These are phyloP conservation scores for Penicillium sp. DNA, from an alignment of 2,329 filamentous ascomycete species.

Conservation along the genomic window DNA sequence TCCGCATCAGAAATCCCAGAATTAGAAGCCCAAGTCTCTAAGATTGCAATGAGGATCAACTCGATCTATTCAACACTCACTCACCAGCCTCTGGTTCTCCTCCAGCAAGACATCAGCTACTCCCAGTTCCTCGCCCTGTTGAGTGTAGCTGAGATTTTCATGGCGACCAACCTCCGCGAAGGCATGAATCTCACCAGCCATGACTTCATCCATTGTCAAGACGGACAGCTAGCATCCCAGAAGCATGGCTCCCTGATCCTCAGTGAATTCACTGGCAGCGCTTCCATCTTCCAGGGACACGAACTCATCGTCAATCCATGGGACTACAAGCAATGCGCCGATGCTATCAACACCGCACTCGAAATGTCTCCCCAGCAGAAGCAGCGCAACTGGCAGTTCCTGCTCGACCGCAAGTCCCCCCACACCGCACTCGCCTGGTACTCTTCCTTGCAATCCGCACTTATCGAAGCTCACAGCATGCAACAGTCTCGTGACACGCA, in stretches of 20 bases:
- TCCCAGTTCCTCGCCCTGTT: constrained; percentile 89
- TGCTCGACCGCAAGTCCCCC: constrained; percentile 68
- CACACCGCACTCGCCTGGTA: constrained; percentile 85
- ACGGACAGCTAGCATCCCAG: constrained; percentile 70
- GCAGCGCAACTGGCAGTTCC: constrained; percentile 66
- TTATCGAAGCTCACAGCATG: constrained; percentile 72
- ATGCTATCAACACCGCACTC: constrained; percentile 76
- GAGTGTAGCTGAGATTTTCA: constrained; percentile 82
- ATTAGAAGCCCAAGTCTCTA: constrained; percentile 80
- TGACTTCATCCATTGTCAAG: constrained; percentile 90
- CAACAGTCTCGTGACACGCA: constrained; percentile 76
- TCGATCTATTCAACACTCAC: constrained; percentile 85
- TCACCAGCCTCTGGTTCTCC: constrained; percentile 87
- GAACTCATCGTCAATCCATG: constrained; percentile 88
- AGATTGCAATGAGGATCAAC: constrained; percentile 93
- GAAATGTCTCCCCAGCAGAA: constrained; percentile 78
- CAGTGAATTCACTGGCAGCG: constrained; percentile 91
- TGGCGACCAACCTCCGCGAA: constrained; percentile 92
- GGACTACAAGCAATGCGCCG: constrained; percentile 83
- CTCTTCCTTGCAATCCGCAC: constrained; percentile 62
- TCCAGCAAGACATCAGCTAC: constrained; percentile 93
- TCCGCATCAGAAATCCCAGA: constrained; percentile 86
- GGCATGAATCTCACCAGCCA: constrained; percentile 97
- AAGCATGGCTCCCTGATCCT: constrained; percentile 85
- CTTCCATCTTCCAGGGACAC: constrained; percentile 74